phyloP scores from a whole-genome alignment of 441 rosid genomes.

The Jatropha multifida region DNA sequence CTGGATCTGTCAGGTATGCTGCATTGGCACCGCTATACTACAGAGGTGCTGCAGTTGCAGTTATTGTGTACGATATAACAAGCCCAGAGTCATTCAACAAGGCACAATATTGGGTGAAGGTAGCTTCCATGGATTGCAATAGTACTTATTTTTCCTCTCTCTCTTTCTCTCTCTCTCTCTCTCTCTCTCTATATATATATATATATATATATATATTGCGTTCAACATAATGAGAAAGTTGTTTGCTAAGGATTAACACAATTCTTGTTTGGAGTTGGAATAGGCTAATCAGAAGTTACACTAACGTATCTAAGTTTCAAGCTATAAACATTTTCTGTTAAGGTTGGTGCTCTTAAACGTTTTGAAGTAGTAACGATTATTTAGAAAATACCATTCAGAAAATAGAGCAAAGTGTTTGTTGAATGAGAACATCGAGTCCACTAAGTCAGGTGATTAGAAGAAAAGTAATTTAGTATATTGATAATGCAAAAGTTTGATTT shows the following conservation, averaged over 20 bases:
- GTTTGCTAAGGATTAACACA: not conserved
- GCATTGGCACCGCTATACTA: conserved; percentile 96
- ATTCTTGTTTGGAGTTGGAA: not conserved
- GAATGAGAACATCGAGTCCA: too few species aligned
- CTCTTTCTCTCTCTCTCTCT: not conserved
- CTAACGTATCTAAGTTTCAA: too few species aligned
- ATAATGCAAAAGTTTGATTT: too few species aligned
- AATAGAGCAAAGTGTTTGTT: too few species aligned
- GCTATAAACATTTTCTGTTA: too few species aligned
- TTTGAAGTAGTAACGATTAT: too few species aligned
- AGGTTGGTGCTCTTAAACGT: too few species aligned
- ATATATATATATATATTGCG: too few species aligned
- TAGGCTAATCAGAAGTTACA: not conserved
- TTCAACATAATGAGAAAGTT: not conserved
- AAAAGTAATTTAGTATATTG: too few species aligned
- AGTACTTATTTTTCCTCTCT: not conserved
- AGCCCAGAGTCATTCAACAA: conserved; percentile 88
- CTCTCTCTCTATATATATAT: not conserved
- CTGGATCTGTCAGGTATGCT: conserved; percentile 63
- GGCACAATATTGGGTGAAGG: conserved; percentile 99
- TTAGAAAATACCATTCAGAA: too few species aligned
- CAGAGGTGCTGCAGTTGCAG: conserved; percentile 97
- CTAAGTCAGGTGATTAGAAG: too few species aligned
- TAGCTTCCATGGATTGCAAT: conserved; percentile 25
- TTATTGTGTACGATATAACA: conserved; percentile 94